A percentile compares a stretch with the other conserved stretches of the same genome.
Conservation (phyloP, 208 protist species). For the Trypanosoma cruzi region DNA sequence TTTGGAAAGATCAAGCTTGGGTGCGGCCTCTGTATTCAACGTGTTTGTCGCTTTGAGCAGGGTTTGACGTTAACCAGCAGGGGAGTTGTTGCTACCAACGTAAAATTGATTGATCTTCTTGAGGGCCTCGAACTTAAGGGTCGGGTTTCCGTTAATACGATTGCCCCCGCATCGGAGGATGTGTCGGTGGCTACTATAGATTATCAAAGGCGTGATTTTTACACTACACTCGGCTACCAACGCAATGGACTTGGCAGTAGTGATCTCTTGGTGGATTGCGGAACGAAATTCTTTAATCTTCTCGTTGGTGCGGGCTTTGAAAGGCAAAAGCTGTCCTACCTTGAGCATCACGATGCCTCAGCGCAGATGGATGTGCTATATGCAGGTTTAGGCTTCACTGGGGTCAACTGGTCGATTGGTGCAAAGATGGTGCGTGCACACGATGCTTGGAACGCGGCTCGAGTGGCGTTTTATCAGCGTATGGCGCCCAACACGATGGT, state of each 20-base stretch:
- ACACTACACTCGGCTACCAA: slow-evolving; percentile 66
- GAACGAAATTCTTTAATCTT: slow-evolving; percentile 83
- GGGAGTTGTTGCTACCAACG: slow-evolving; percentile 49
- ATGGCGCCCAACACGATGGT: slow-evolving; percentile 64
- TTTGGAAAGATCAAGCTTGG: slow-evolving; percentile 84
- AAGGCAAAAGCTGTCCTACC: slow-evolving; percentile 75
- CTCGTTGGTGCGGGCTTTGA: slow-evolving; percentile 82
- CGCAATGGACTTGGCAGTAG: slow-evolving; percentile 87
- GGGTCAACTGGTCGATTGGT: slow-evolving; percentile 78
- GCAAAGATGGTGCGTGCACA: slow-evolving; percentile 74
- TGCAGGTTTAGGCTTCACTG: slow-evolving; percentile 75
- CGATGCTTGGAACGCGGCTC: slow-evolving; percentile 68
- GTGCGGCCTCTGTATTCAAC: slow-evolving; percentile 53
- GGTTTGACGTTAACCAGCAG: slow-evolving; percentile 58
- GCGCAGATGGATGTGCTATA: slow-evolving; percentile 81
- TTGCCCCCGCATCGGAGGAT: slow-evolving; percentile 84
- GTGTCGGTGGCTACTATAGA: slow-evolving; percentile 53
- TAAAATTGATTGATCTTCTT: slow-evolving; percentile 57
- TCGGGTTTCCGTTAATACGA: slow-evolving; percentile 70
- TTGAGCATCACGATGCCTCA: slow-evolving; percentile 72
- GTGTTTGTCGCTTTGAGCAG: slow-evolving; percentile 75
- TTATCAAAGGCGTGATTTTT: slow-evolving; percentile 82
- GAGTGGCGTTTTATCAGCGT: slow-evolving; percentile 70
- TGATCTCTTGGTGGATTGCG: slow-evolving; percentile 82
- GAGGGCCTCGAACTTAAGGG: slow-evolving; percentile 69